A percentile compares a stretch with the other conserved stretches of the same genome.
phyloP scores from a whole-genome alignment of 805 yeast genomes.

The Saturnispora mendoncae region DNA sequence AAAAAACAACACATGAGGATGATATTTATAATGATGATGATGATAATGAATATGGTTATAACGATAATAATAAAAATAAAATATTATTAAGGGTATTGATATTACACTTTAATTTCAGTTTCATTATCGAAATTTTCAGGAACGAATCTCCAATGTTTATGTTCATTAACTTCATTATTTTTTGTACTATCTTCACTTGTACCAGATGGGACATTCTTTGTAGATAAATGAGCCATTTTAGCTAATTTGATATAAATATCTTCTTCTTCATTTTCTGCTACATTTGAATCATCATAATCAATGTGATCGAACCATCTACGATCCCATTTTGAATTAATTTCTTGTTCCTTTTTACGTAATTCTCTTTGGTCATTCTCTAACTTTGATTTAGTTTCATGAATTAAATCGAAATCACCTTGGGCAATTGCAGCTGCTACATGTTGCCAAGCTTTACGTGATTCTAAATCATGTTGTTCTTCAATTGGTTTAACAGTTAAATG shows the following conservation, averaged over 20 bases:
- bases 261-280: no score
- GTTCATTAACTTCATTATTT: conserved; percentile 44
- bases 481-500: conserved; percentile 69
- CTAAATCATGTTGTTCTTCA: conserved; percentile 71
- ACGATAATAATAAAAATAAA: not conserved
- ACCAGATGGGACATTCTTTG: conserved; percentile 62
- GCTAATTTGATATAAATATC: conserved; percentile 32
- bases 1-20: no score
- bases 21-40: no score
- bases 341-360: conserved; percentile 63
- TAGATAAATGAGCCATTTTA: conserved; percentile 46
- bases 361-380: conserved; percentile 84
- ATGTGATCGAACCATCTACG: conserved; percentile 69
- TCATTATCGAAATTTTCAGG: conserved; percentile 49
- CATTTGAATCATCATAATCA: conserved; percentile 28
- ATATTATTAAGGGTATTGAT: no score
- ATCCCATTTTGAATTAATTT: conserved; percentile 58
- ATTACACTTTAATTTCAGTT: conserved; percentile 42
- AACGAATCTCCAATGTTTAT: conserved; percentile 62
- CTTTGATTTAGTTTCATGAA: conserved; percentile 63
- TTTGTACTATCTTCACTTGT: conserved; percentile 29
- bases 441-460: conserved; percentile 83
- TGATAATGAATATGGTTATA: no score
- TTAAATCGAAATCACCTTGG: conserved; percentile 63
- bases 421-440: conserved; percentile 84